Evolutionary conservation across 1,284 basidiomycete genomes (phyloP).

Genomic region (Malassezia yamatoensis): DNA sequence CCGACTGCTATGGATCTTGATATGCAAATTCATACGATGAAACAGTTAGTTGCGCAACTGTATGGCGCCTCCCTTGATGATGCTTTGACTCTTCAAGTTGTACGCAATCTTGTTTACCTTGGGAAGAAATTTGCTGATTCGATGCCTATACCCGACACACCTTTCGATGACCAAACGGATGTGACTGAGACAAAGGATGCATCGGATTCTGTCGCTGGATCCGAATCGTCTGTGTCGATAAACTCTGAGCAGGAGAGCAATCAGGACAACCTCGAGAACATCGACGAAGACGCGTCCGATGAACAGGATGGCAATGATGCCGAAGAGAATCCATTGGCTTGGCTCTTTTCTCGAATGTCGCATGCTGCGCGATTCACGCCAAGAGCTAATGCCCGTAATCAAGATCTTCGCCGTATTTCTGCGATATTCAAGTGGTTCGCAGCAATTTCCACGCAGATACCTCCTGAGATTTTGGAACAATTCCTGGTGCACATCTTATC

Average conservation of each 20-base stretch:
- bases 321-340: conserved; percentile 54
- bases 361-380: conserved; percentile 60
- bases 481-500: conserved; percentile 76
- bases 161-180: conserved; percentile 11
- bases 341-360: conserved; percentile 87
- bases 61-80: conserved; percentile 72
- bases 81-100: conserved; percentile 67
- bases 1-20: conserved; percentile 21
- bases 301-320: conserved; percentile 7
- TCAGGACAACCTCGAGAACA: background rate
- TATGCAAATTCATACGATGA: conserved; percentile 63
- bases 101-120: conserved; percentile 87
- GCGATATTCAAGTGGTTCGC: conserved; percentile 62
- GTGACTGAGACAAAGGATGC: conserved; percentile 29
- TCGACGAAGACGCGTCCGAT: conserved; percentile 26
- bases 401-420: background rate
- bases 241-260: background rate
- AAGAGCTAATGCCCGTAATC: conserved; percentile 29
- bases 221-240: conserved; percentile 26
- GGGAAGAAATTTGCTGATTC: conserved; percentile 54
- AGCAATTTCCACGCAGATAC: conserved; percentile 69
- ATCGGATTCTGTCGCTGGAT: conserved; percentile 19
- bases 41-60: conserved; percentile 68
- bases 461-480: conserved; percentile 54
- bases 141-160: background rate